phyloP scores from a whole-genome alignment of 495 filamentous ascomycete species.

The Hypoxylon perforatum region DNA sequence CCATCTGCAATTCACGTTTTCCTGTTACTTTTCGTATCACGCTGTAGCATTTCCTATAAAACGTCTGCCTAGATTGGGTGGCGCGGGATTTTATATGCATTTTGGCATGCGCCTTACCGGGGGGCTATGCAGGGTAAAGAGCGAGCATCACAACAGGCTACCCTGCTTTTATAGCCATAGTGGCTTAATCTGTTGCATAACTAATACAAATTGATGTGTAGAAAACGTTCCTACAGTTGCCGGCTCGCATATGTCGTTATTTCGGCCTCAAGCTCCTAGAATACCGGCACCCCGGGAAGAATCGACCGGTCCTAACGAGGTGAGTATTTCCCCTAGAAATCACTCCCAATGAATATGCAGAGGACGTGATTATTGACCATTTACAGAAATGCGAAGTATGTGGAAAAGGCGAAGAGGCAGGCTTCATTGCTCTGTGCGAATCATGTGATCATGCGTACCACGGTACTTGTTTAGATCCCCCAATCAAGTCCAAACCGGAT shows the following conservation, averaged over 20 bases:
- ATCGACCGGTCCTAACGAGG: constrained; percentile 77
- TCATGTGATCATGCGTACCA: constrained; percentile 93
- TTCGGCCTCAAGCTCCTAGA: constrained; percentile 81
- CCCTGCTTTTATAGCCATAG: constrained; percentile 23
- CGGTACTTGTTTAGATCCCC: constrained; percentile 86
- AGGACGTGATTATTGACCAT: constrained; percentile 33
- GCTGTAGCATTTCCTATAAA: not conserved
- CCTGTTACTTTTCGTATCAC: not conserved
- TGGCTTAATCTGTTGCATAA: constrained; percentile 37
- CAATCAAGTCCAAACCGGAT: constrained; percentile 79
- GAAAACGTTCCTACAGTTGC: constrained; percentile 90
- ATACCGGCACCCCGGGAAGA: constrained; percentile 69
- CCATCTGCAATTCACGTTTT: constrained; percentile 9
- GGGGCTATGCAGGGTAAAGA: constrained; percentile 16
- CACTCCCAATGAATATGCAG: not conserved
- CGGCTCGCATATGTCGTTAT: constrained; percentile 95
- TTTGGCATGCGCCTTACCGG: constrained; percentile 29
- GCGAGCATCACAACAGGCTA: constrained; percentile 11
- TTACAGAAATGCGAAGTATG: constrained; percentile 86
- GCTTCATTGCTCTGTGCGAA: constrained; percentile 84
- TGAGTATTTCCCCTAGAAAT: constrained; percentile 51
- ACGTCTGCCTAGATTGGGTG: constrained; percentile 8
- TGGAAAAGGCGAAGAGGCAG: constrained; percentile 75
- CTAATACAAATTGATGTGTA: constrained; percentile 58
- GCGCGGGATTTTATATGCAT: constrained; percentile 14